phyloP scores from a whole-genome alignment of 495 filamentous ascomycete species.

The Cetradonia linearis region DNA sequence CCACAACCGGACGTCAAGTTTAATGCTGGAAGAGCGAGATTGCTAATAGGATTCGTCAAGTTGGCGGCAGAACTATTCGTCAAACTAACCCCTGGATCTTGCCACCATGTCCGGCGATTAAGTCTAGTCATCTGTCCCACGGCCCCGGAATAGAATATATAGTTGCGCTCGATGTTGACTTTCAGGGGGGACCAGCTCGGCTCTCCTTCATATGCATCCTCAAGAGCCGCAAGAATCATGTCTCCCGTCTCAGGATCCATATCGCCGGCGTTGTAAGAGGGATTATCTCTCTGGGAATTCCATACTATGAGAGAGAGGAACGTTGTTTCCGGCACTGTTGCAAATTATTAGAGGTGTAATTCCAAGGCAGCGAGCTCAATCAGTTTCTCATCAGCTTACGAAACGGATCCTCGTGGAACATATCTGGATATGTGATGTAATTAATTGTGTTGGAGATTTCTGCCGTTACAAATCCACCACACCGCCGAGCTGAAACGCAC shows the following conservation, averaged over 20 bases:
- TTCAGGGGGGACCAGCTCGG: neutral
- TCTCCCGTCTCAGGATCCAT: neutral
- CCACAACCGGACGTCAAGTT: neutral
- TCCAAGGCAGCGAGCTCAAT: neutral
- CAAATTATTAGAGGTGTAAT: neutral
- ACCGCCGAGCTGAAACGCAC: neutral
- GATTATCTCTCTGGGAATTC: neutral
- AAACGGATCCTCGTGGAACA: constrained; percentile 1
- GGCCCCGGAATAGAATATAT: neutral
- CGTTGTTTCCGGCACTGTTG: neutral
- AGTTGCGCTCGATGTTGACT: neutral
- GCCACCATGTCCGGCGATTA: neutral
- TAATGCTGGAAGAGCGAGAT: neutral
- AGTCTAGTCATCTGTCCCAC: neutral
- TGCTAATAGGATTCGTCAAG: neutral
- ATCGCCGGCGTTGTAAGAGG: neutral
- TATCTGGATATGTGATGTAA: neutral
- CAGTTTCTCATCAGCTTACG: neutral
- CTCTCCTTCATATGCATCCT: neutral
- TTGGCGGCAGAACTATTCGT: neutral
- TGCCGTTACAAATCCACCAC: neutral
- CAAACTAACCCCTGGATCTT: neutral
- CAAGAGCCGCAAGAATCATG: neutral
- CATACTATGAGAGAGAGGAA: constrained; percentile 1
- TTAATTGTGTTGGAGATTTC: neutral